Evolutionary conservation across 1,139 yeast genomes (phyloP).

Genomic region (Tardiomyces depauwii): DNA sequence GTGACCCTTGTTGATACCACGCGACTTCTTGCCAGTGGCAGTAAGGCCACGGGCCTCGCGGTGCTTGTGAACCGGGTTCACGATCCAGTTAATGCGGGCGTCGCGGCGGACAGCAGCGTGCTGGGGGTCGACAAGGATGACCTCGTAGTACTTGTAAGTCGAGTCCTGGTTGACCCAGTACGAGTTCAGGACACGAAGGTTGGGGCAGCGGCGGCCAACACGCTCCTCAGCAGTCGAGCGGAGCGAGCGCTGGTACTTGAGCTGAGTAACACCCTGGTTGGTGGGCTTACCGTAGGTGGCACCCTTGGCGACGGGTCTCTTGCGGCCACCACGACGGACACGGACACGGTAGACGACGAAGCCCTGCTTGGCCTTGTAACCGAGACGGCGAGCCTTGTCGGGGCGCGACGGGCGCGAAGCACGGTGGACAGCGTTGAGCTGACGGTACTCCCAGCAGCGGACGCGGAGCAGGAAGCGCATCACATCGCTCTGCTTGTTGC

Average conservation of each 20-base stretch:
- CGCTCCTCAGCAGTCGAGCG: slow-evolving; percentile 99
- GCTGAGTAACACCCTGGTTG: slow-evolving; percentile 99
- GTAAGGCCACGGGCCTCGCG: slow-evolving; percentile 99
- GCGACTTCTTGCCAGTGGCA: slow-evolving; percentile 95
- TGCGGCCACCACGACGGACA: slow-evolving; percentile 99
- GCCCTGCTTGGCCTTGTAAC: slow-evolving; percentile 99
- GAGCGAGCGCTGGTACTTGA: slow-evolving; percentile 98
- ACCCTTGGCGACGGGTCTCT: slow-evolving; percentile 99
- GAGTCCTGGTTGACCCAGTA: slow-evolving; percentile 99
- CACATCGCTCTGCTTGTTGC: slow-evolving; percentile 99
- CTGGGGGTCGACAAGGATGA: slow-evolving; percentile 91
- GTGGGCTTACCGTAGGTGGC: slow-evolving; percentile 99
- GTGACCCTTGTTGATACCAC: slow-evolving; percentile 99
- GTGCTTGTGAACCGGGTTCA: slow-evolving; percentile 99
- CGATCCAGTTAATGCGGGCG: slow-evolving; percentile 99
- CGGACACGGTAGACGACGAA: slow-evolving; percentile 97
- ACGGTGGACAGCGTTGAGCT: slow-evolving; percentile 97
- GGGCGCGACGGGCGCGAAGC: slow-evolving; percentile 99
- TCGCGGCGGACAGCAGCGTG: slow-evolving; percentile 99
- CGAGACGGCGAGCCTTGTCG: slow-evolving; percentile 99
- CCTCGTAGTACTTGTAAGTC: slow-evolving; percentile 98
- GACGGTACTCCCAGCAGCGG: slow-evolving; percentile 99
- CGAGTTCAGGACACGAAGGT: slow-evolving; percentile 98
- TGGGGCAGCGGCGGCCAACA: slow-evolving; percentile 98
- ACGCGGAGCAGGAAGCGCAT: slow-evolving; percentile 97